Conservation (phyloP, 2,329 filamentous ascomycete genomes). For the Ramichloridium luteum region DNA sequence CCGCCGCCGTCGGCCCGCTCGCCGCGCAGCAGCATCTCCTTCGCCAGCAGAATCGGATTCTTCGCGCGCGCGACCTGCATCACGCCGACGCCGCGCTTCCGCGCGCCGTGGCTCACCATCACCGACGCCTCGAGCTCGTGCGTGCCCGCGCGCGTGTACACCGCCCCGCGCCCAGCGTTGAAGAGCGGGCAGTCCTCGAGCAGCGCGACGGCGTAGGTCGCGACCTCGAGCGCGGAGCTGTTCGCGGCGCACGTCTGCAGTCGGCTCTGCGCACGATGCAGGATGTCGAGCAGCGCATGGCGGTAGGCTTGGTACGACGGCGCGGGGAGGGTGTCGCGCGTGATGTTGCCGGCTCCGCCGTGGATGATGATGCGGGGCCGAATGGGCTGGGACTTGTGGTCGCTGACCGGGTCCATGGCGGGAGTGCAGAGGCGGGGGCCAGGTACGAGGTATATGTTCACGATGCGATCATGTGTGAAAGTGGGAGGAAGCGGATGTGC, state of each 20-base stretch:
- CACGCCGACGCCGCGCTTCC: constrained; percentile 67
- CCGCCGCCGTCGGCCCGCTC: constrained; percentile 47
- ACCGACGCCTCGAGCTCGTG: constrained; percentile 80
- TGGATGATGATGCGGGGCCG: constrained; percentile 37
- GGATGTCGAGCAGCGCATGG: constrained; percentile 27
- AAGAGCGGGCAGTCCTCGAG: constrained; percentile 74
- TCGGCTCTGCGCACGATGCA: constrained; percentile 18
- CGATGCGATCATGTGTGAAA: too few relatives aligned
- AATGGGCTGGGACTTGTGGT: constrained; percentile 15
- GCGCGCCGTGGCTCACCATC: constrained; percentile 63
- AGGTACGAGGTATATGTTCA: too few relatives aligned
- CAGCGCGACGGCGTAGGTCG: constrained; percentile 59
- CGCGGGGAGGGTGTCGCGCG: constrained; percentile 26
- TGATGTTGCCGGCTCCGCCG: constrained; percentile 37
- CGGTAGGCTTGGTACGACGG: constrained; percentile 28
- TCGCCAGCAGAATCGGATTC: constrained; percentile 66
- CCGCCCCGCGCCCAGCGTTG: constrained; percentile 72
- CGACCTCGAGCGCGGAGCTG: constrained; percentile 57
- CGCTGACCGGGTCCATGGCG: too few relatives aligned
- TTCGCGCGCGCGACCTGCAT: constrained; percentile 62
- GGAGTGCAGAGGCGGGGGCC: too few relatives aligned
- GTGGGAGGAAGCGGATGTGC: too few relatives aligned
- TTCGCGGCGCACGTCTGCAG: constrained; percentile 22
- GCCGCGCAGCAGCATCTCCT: constrained; percentile 55
- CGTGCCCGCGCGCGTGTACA: constrained; percentile 70